phyloP scores from a whole-genome alignment of 176 grass and related monocot species.

The Carex cristatella region DNA sequence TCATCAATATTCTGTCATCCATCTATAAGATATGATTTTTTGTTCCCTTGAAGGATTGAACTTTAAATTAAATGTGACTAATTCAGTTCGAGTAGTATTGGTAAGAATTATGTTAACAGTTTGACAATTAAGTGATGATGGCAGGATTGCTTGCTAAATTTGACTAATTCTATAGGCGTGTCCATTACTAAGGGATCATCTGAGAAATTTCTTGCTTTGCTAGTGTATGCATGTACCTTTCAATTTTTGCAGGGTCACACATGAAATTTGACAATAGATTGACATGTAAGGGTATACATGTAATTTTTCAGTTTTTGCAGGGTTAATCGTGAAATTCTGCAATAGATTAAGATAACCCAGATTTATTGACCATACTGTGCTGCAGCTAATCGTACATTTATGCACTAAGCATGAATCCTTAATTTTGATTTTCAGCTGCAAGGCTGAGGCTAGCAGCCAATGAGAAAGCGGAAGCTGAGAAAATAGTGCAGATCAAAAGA shows the following conservation, averaged over 20 bases:
- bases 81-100: neutral
- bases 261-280: neutral
- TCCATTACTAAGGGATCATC: neutral
- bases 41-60: neutral
- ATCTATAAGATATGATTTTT: neutral
- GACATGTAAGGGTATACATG: neutral
- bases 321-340: neutral
- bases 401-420: neutral
- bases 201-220: neutral
- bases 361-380: neutral
- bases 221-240: neutral
- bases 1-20: neutral
- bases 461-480: conserved; percentile 82
- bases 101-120: neutral
- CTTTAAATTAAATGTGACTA: neutral
- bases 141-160: neutral
- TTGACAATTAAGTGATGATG: neutral
- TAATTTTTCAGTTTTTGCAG: neutral
- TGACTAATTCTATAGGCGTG: neutral
- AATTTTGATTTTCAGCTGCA: conserved; percentile 39
- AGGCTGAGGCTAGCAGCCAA: conserved; percentile 69
- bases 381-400: neutral
- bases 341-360: neutral
- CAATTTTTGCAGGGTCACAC: neutral
- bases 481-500: conserved; percentile 84